These are phyloP conservation scores for Talaromyces sp. DNA, from an alignment of 2,329 filamentous ascomycete genomes.

Conservation along the genomic window DNA sequence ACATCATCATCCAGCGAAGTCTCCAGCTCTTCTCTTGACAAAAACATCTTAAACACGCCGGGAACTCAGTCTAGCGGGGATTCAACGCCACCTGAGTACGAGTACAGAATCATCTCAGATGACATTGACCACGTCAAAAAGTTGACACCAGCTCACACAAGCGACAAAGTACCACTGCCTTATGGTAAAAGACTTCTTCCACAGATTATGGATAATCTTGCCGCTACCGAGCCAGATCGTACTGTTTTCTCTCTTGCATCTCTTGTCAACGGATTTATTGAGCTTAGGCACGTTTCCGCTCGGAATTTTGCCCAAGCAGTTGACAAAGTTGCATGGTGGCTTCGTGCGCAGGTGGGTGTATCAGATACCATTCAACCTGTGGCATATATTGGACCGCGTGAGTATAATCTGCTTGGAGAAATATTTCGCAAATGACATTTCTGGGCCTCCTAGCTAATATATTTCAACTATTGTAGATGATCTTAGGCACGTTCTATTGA, in stretches of 20 bases:
- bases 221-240: background rate
- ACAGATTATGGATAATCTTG: conserved; percentile 10
- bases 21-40: background rate
- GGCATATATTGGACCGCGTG: conserved; percentile 12
- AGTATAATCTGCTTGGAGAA: background rate
- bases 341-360: background rate
- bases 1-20: background rate
- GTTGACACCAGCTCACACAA: background rate
- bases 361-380: conserved; percentile 5
- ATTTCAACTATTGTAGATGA: background rate
- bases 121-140: background rate
- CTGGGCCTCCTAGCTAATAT: background rate
- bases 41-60: background rate
- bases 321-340: conserved; percentile 13
- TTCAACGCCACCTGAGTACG: background rate
- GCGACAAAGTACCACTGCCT: background rate
- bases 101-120: background rate
- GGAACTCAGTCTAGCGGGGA: background rate
- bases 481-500: conserved; percentile 6
- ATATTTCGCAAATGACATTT: background rate
- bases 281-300: background rate
- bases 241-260: conserved; percentile 2
- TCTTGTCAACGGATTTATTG: background rate
- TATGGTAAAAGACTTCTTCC: conserved; percentile 12
- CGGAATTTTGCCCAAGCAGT: background rate